Percentiles rank a stretch among this genome's conserved stretches.
Conservation (phyloP, 768 basidiomycete genomes). For the Trametes gibbosa region DNA sequence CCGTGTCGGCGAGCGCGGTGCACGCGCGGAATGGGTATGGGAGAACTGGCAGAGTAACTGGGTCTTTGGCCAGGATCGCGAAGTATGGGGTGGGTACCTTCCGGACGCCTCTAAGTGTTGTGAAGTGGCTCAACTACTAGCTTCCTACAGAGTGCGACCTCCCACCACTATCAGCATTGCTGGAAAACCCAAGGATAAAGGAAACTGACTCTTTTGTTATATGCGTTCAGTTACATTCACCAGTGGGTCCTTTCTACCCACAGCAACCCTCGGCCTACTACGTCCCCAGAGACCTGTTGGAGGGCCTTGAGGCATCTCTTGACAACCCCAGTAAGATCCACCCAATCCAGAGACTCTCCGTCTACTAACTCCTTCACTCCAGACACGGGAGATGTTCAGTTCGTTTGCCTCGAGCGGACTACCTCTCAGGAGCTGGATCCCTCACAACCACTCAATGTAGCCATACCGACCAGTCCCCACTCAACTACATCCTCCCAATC, state of each 20-base stretch:
- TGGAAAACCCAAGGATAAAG: conserved; percentile 56
- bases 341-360: neutral
- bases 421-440: conserved; percentile 29
- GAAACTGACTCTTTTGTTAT: conserved; percentile 70
- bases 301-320: conserved; percentile 66
- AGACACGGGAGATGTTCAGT: conserved; percentile 77
- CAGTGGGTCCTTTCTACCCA: conserved; percentile 50
- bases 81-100: conserved; percentile 63
- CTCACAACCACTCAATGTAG: conserved; percentile 29
- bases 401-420: conserved; percentile 64
- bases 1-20: conserved; percentile 56
- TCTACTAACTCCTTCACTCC: neutral
- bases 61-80: conserved; percentile 66
- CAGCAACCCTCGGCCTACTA: conserved; percentile 64
- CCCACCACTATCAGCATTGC: conserved; percentile 57
- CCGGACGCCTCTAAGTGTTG: neutral
- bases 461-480: conserved; percentile 33
- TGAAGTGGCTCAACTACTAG: neutral
- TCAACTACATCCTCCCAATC: conserved; percentile 39
- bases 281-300: conserved; percentile 63
- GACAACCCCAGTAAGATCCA: conserved; percentile 61
- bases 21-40: conserved; percentile 73
- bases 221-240: conserved; percentile 72
- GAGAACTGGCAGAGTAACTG: conserved; percentile 69
- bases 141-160: conserved; percentile 52